A percentile compares a stretch with the other conserved stretches of the same genome.
Evolutionary conservation across 1,139 yeast species (phyloP).

Genomic region (Hemisphaericaspora xylanilytica): DNA sequence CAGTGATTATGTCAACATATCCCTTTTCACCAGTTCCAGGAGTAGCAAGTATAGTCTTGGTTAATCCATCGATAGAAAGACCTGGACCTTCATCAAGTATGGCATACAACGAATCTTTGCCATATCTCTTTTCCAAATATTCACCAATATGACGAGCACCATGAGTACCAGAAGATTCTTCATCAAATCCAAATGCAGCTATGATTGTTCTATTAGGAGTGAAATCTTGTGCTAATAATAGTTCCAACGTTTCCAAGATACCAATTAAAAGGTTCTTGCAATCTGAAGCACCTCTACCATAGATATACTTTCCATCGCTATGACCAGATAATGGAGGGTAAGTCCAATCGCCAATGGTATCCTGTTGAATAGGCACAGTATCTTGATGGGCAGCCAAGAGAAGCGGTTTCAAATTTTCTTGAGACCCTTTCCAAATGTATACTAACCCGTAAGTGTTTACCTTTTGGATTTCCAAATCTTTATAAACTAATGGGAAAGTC

Average conservation of each 20-base stretch:
- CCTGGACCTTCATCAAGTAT: slow-evolving; percentile 45
- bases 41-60: slow-evolving; percentile 35
- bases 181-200: slow-evolving; percentile 47
- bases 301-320: slow-evolving; percentile 53
- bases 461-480: slow-evolving; percentile 46
- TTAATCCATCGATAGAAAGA: slow-evolving; percentile 23
- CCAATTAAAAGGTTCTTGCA: slow-evolving; percentile 42
- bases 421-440: slow-evolving; percentile 63
- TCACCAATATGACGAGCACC: slow-evolving; percentile 35
- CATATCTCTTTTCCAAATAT: slow-evolving; percentile 32
- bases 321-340: slow-evolving; percentile 69
- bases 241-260: slow-evolving; percentile 39
- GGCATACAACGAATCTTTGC: slow-evolving; percentile 38
- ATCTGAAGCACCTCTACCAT: slow-evolving; percentile 44
- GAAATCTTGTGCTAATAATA: slow-evolving; percentile 28
- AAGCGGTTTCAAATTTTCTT: slow-evolving; percentile 54
- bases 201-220: slow-evolving; percentile 36
- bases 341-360: slow-evolving; percentile 58
- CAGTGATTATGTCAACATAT: slow-evolving; percentile 30
- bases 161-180: slow-evolving; percentile 36
- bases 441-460: slow-evolving; percentile 60
- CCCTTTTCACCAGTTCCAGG: slow-evolving; percentile 47
- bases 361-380: slow-evolving; percentile 74
- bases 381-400: slow-evolving; percentile 78
- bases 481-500: slow-evolving; percentile 60